Evolutionary conservation across 2,329 filamentous ascomycete species (phyloP).

Genomic region (Dryadomyces quercus-mongolicae): DNA sequence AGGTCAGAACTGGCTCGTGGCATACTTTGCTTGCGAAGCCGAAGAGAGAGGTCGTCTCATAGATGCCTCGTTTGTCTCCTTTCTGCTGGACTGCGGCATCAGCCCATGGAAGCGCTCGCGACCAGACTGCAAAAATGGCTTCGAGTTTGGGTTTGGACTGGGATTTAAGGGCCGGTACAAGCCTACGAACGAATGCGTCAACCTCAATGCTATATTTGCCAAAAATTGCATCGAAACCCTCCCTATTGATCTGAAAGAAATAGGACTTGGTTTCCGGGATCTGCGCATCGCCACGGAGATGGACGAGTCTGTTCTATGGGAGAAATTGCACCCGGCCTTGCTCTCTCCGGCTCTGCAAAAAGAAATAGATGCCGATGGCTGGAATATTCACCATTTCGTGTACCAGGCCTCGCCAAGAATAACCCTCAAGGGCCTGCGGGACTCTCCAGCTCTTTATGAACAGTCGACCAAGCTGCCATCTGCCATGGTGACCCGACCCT

Average conservation of each 20-base stretch:
- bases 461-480: not conserved
- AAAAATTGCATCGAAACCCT: too few relatives aligned
- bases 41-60: too few relatives aligned
- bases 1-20: not conserved
- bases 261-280: not conserved
- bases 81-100: too few relatives aligned
- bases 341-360: not conserved
- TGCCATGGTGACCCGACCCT: not conserved
- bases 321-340: not conserved
- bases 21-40: not conserved
- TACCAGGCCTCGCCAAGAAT: not conserved
- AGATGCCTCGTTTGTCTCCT: too few relatives aligned
- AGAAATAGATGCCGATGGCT: not conserved
- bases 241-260: not conserved
- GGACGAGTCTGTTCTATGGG: not conserved
- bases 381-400: not conserved
- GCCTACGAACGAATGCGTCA: too few relatives aligned
- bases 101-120: too few relatives aligned
- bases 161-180: too few relatives aligned
- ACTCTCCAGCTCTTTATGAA: not conserved
- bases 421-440: not conserved
- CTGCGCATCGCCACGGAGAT: not conserved
- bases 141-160: too few relatives aligned
- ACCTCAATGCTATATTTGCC: too few relatives aligned
- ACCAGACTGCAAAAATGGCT: too few relatives aligned